Conservation (phyloP, 257 asterid species). For the Petunia secreta region DNA sequence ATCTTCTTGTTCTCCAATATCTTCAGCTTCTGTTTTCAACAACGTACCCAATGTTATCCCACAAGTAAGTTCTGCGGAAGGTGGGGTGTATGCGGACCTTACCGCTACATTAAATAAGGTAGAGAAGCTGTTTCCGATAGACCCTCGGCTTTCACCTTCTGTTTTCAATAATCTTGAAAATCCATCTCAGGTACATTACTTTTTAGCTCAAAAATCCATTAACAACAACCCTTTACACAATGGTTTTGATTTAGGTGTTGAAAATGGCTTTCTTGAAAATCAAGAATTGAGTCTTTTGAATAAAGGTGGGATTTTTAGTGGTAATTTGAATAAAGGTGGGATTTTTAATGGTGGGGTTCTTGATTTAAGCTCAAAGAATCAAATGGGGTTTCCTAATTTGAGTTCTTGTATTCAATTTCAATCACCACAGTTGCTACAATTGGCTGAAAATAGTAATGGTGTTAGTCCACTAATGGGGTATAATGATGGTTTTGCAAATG, state of each 20-base stretch:
- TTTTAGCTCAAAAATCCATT: slow-evolving; percentile 44
- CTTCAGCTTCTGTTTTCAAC: slow-evolving; percentile 71
- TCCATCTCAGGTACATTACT: slow-evolving; percentile 61
- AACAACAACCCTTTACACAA: slow-evolving; percentile 39
- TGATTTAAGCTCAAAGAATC: slow-evolving; percentile 52
- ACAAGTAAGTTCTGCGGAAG: no score
- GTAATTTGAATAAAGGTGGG: slow-evolving; percentile 43
- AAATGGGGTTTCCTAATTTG: slow-evolving; percentile 44
- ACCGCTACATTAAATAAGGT: no score
- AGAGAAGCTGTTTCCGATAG: no score
- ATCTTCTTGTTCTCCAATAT: slow-evolving; percentile 72
- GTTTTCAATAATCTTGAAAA: slow-evolving; percentile 39
- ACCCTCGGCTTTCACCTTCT: not conserved
- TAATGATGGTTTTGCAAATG: slow-evolving; percentile 45
- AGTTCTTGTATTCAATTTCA: slow-evolving; percentile 41
- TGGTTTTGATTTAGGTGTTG: slow-evolving; percentile 60
- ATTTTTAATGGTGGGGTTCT: slow-evolving; percentile 39
- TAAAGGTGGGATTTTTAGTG: slow-evolving; percentile 36
- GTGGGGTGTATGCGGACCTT: no score
- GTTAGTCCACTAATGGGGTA: slow-evolving; percentile 45
- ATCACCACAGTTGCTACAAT: slow-evolving; percentile 36
- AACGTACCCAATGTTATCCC: not conserved
- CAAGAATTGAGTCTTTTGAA: slow-evolving; percentile 40
- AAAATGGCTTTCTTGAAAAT: slow-evolving; percentile 60
- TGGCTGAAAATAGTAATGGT: slow-evolving; percentile 43